Base-by-base conservation (phyloP, 2,329 filamentous ascomycete genomes). In the Colletotrichum sp. region DNA sequence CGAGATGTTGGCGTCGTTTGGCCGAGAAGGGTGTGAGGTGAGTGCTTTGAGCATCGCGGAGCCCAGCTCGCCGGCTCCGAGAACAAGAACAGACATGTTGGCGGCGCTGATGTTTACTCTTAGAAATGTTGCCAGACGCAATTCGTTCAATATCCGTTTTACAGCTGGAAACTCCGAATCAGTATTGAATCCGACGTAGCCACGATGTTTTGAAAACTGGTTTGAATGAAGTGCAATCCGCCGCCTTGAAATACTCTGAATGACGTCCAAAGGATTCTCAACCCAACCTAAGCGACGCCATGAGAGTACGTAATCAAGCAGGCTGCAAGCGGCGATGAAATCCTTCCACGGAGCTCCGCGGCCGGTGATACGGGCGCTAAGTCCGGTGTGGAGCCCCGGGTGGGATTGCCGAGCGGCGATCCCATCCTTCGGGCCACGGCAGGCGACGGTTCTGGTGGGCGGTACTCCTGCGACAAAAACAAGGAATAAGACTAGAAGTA, bases 61-160 rank as follows among this genome's bases (percentile, higher is more conserved):
- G 65, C 92, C 93, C 16, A 94, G 89, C 84, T 94, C 92, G 74
- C 92, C 93, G n/a, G 91, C 90, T 69, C 93, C 92, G 74, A 95
- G 84, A 67, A 94, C 86, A 66, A 94, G 90, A 72, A 94, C 80
- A 15, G 83, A 81, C 59, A 77, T 78, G 9, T 8, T 13, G 10
- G 5, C 0, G 24, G 21, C 4, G 34, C 16, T 21, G 0, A 4
- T 3, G 7, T 0, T 12, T 6, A 1, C 57, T 1, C 0, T 52
- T 21, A 0, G 44, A 0, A 18, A 26, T 24, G 5, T 13, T 21
- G 30, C 10, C 21, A n/a, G 10, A 18, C 0, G 15, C 0, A 0
- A 12, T 16, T 44, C 2, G 2, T 57, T 26, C 15, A 9, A 18
- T 57, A 0, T 32, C 0, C 18, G 10, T 1, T 39, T 24, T 32